A percentile compares a stretch with the other conserved stretches of the same genome.
Evolutionary conservation across 805 yeast species (phyloP).

Genomic region (Starmerella vitae): DNA sequence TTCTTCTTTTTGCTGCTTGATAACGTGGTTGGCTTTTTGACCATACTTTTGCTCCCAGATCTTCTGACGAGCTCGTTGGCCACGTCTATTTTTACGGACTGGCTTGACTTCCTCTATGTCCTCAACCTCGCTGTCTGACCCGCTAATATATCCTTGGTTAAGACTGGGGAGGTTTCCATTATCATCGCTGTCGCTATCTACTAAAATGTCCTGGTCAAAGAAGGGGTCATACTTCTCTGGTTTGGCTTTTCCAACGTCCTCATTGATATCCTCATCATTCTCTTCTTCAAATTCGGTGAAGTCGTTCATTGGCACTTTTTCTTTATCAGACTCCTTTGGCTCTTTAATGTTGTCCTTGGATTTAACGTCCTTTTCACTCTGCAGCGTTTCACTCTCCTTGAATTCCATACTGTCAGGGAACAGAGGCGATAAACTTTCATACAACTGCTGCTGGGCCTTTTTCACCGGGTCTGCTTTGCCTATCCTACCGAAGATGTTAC

Average conservation of each 20-base stretch:
- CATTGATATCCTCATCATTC: slow-evolving; percentile 6
- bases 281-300: slow-evolving; percentile 4
- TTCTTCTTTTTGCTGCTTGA: slow-evolving; percentile 45
- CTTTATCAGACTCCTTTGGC: not conserved
- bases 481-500: slow-evolving; percentile 29
- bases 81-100: slow-evolving; percentile 75
- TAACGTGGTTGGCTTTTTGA: slow-evolving; percentile 64
- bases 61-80: slow-evolving; percentile 92
- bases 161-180: slow-evolving; percentile 28
- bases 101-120: slow-evolving; percentile 16
- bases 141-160: slow-evolving; percentile 64
- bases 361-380: slow-evolving; percentile 26
- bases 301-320: slow-evolving; percentile 1
- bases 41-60: slow-evolving; percentile 94
- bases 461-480: slow-evolving; percentile 25
- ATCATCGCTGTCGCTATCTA: slow-evolving; percentile 27
- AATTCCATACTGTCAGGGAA: not conserved
- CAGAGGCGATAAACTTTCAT: not conserved
- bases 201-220: slow-evolving; percentile 8
- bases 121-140: slow-evolving; percentile 43
- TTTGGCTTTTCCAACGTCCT: slow-evolving; percentile 25
- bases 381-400: slow-evolving; percentile 6
- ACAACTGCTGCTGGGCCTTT: slow-evolving; percentile 9
- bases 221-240: slow-evolving; percentile 29
- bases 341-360: not conserved